Evolutionary conservation across 192 early-diverging fungal species (phyloP), one percentile per base, ranked within the genome.

Genomic region (Mortierella claussenii): DNA sequence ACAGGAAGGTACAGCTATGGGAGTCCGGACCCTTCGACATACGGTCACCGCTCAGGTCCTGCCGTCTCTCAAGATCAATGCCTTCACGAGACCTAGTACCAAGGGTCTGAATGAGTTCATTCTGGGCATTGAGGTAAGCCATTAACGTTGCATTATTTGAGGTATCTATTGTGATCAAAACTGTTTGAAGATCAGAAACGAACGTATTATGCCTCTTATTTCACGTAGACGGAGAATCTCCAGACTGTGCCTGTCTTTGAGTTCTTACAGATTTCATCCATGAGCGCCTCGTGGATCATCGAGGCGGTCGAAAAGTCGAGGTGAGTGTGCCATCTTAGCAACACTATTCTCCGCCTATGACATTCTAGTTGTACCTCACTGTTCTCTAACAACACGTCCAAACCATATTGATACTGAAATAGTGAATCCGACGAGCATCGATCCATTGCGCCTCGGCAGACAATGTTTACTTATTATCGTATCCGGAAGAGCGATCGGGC

Each of bases 41-140:
- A 81, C 85, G 26, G 36, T 88, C 6, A 33, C 69, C 0, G 69
- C 86, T 11, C 85, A 93, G 20, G 95, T 99, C 3, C 75, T 86
- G 36, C 94, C 96, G 10, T 96, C 96, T 4, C 82, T 99, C 18
- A 88, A 95, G 49, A 94, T 99, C 74, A 96, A 96, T 67, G 94
- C 96, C 0, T 97, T 99, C 78, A 95, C 96, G 10, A 79, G 96
- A 26, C 93, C 94, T 7, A 94, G 94, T 57, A 80, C 87, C 21
- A 83, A 75, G n/a, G 82, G 73, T 12, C 80, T 94, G 8, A 87
- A 90, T 69, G 95, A 97, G 66, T 96, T 94, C 58, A 89, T 97
- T 27, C 84, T 99, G 27, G 96, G 96, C 2, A 88, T 99, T 36
- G 97, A 99, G 86, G 84, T 96, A 62, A 31, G n/a, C n/a, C n/a